Evolutionary conservation across 768 basidiomycete genomes (phyloP), one percentile per base, ranked within the genome.

Genomic region (Phaeotremella fagi): DNA sequence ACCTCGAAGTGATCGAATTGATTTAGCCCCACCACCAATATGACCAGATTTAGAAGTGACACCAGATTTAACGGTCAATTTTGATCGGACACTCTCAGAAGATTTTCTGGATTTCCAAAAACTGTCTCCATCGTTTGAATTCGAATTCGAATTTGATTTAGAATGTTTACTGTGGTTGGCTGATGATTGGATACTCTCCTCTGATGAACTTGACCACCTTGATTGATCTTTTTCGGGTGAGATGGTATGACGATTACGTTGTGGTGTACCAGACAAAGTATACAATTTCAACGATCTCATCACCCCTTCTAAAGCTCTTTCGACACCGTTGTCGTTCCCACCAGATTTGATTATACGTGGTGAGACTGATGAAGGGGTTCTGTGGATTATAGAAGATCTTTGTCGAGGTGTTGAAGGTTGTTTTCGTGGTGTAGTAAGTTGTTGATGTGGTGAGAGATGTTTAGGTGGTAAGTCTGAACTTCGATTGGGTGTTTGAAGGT

Each of bases 121-220:
- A 12, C 37, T 31, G 5, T 15, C 42, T 4, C 45, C 57, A 3
- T 46, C 54, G 29, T 16, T 44, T 36, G 44, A 50, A 4, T 28
- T 20, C n/a, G n/a, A n/a, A n/a, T n/a, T n/a, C n/a, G n/a, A n/a
- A n/a, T n/a, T n/a, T n/a, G n/a, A n/a, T n/a, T n/a, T n/a, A n/a
- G n/a, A n/a, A n/a, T n/a, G n/a, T n/a, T n/a, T n/a, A n/a, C n/a
- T n/a, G n/a, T n/a, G n/a, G n/a, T n/a, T n/a, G n/a, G n/a, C n/a
- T n/a, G n/a, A n/a, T 3, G 14, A 9, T 24, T 49, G 18, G 9
- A 18, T 3, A n/a, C n/a, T 16, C 15, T 50, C 63, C 45, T 64
- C 62, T 12, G 59, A 56, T 11, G 64, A 65, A 24, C 56, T 59
- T 6, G 67, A 69, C 67, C 67, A 69, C 16, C 67, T 51, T 12